Evolutionary conservation across 2,329 filamentous ascomycete genomes (phyloP), one percentile per base, ranked within the genome.

Genomic region (Rhynchosporium agropyri): DNA sequence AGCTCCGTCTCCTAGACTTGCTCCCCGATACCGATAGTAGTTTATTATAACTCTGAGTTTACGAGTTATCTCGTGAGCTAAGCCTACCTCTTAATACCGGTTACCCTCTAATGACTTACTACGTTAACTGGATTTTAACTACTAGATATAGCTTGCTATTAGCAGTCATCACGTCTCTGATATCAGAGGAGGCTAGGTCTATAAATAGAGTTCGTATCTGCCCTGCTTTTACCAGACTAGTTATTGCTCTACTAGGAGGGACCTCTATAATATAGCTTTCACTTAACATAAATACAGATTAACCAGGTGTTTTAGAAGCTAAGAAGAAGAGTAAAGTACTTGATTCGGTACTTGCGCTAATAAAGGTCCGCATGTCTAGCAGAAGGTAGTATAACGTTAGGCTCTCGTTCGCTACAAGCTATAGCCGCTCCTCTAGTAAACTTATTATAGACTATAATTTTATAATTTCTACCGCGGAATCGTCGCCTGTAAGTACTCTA

Each of bases 381-480:
- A 96, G 81, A 4, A 96, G 77, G 70, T 98, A 89, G 73, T 97
- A 90, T 59, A 96, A 79, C 40, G 90, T 82, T 0, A 85, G 87
- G 56, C 88, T 83, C 69, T 92, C 81, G 69, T 89, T 92, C 15
- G 85, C 77, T 9, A 84, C 79, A 3, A 85, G 81, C 26, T 85
- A 83, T 0, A 92, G 93, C n/a, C 88, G 86, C 69, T 91, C 89
- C 63, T 97, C 89, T 51, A 99, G 81, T 71, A 98, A 83, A 76
- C 92, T 96, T 95, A 99, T 99, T 73, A 93, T 86, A 4, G 95
- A 96, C 78, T 99, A 95, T 62, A 98, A 80, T 74, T 88, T 92
- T 6, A 94, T 94, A 68, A 97, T 85, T 63, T 97, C 90, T 33
- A 98, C 90, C 3, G 95, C 91, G 0, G 93, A 97, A 76, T 99